phyloP scores from a whole-genome alignment of 108 stramenopile genomes.

The Nitzschia palea region DNA sequence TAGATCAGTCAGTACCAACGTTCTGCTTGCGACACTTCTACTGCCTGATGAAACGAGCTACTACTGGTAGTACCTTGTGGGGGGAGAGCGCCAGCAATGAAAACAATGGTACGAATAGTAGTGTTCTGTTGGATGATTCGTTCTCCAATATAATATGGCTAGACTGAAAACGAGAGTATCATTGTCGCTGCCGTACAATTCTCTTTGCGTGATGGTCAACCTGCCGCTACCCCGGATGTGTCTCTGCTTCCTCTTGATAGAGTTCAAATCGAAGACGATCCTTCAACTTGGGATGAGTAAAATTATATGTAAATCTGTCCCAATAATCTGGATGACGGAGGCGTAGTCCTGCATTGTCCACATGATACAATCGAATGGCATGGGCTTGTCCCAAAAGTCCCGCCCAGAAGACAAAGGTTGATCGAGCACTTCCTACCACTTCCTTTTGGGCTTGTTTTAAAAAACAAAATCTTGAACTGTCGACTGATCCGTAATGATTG shows the following conservation, averaged over 20 bases:
- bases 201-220: not conserved
- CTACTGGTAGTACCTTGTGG: too few relatives aligned
- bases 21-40: too few relatives aligned
- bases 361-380: conserved; percentile 28
- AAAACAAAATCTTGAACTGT: conserved; percentile 65
- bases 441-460: conserved; percentile 45
- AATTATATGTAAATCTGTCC: conserved; percentile 24
- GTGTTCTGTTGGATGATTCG: too few relatives aligned
- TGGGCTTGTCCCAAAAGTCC: conserved; percentile 44
- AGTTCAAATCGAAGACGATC: conserved; percentile 25
- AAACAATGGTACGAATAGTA: too few relatives aligned
- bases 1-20: too few relatives aligned
- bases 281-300: conserved; percentile 19
- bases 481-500: conserved; percentile 33
- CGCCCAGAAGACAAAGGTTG: conserved; percentile 53
- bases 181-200: not conserved
- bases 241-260: conserved; percentile 19
- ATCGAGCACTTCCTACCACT: conserved; percentile 41
- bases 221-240: too few relatives aligned
- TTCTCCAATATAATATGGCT: too few relatives aligned
- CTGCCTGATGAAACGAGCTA: too few relatives aligned
- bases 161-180: not conserved
- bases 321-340: conserved; percentile 13
- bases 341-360: conserved; percentile 25
- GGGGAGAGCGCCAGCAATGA: too few relatives aligned